Evolutionary conservation across 768 basidiomycete species (phyloP).

Genomic region (Leccinum sublutescens): DNA sequence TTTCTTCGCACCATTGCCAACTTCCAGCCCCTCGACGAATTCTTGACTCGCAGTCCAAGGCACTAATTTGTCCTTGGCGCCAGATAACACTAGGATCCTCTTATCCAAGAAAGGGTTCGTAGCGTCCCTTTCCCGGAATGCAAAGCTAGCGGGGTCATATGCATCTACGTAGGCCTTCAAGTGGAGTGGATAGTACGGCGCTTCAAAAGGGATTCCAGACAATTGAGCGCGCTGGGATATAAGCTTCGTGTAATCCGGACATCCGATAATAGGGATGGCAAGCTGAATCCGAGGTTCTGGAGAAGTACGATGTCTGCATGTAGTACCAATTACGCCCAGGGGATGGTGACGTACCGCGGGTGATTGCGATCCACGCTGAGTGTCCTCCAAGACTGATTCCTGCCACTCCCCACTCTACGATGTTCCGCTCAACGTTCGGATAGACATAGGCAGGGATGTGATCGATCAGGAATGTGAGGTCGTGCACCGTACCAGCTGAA

Average conservation of each 20-base stretch:
- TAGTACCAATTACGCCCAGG: neutral
- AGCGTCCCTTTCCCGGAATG: conserved; percentile 38
- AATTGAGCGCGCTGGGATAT: conserved; percentile 54
- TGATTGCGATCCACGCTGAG: conserved; percentile 70
- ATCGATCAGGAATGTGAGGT: conserved; percentile 80
- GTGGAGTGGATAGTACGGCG: conserved; percentile 58
- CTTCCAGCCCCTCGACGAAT: conserved; percentile 56
- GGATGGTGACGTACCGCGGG: conserved; percentile 36
- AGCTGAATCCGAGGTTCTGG: conserved; percentile 46
- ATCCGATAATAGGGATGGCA: conserved; percentile 60
- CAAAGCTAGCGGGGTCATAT: conserved; percentile 44
- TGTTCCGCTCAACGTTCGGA: conserved; percentile 56
- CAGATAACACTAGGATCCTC: conserved; percentile 71
- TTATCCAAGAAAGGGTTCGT: conserved; percentile 67
- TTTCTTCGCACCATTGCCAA: conserved; percentile 58
- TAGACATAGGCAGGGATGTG: conserved; percentile 74
- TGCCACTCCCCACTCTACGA: conserved; percentile 67
- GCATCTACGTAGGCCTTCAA: conserved; percentile 46
- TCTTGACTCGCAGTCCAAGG: conserved; percentile 56
- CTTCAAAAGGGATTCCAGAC: conserved; percentile 40
- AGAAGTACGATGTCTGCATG: neutral
- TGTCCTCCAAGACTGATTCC: conserved; percentile 87
- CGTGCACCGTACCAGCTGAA: conserved; percentile 60
- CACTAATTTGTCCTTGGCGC: conserved; percentile 62
- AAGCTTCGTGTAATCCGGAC: conserved; percentile 63